Percentiles rank a stretch among this genome's conserved stretches.
phyloP scores from a whole-genome alignment of 441 rosid species.

The Euphorbia neoarborescens region DNA sequence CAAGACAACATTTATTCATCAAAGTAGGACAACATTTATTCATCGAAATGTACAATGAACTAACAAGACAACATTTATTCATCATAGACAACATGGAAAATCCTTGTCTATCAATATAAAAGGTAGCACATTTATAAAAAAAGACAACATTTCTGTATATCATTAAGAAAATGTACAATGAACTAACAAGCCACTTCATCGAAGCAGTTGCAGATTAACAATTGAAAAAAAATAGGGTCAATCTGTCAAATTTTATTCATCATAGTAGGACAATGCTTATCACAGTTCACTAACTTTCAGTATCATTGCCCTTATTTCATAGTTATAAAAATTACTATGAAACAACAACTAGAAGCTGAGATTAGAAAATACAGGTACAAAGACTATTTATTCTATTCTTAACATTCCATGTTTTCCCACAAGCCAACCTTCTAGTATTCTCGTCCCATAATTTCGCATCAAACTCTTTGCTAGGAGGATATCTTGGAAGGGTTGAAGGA shows the following conservation, averaged over 20 bases:
- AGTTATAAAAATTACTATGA: background rate
- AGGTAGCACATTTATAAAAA: slow-evolving; percentile 17
- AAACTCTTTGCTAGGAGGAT: slow-evolving; percentile 94
- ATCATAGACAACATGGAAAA: slow-evolving; percentile 38
- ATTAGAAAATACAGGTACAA: slow-evolving; percentile 1
- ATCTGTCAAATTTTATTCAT: background rate
- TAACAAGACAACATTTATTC: too few species aligned
- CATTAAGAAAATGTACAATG: background rate
- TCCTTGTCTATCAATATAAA: slow-evolving; percentile 38
- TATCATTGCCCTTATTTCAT: background rate
- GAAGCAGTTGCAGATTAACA: background rate
- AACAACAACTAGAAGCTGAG: background rate
- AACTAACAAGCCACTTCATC: background rate
- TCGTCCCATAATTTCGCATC: slow-evolving; percentile 90
- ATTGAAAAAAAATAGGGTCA: background rate
- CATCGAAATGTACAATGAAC: too few species aligned
- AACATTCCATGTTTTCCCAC: slow-evolving; percentile 6
- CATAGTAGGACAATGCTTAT: background rate
- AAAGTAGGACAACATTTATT: slow-evolving; percentile 45
- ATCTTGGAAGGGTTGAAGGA: slow-evolving; percentile 85
- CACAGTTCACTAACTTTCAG: background rate
- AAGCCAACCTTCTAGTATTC: slow-evolving; percentile 70
- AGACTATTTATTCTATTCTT: background rate
- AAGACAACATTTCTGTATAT: background rate
- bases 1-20: too few species aligned